Base-by-base conservation (phyloP, 2,329 filamentous ascomycete species). In the Fusarium mangiferae region DNA sequence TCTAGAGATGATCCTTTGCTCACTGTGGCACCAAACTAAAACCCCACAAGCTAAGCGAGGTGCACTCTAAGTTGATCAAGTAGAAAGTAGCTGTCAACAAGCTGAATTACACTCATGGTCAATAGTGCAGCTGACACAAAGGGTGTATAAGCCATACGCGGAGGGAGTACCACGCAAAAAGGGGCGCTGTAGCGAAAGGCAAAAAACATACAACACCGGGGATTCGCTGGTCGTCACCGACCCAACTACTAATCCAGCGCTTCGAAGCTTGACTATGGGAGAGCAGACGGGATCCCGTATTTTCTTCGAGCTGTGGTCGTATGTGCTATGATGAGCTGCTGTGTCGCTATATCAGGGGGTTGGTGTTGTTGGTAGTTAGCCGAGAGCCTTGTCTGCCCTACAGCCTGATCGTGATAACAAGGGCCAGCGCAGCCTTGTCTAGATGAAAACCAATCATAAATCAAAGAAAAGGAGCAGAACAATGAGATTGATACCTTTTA, bases 131-230 rank as follows among this genome's bases (percentile, higher is more conserved):
- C 33, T 36, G 12, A 28, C 18, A 7, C 24, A 36, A n/a, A n/a
- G 17, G 51, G 20, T 9, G 7, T 15, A 20, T 3, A 20, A 49
- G 30, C 15, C 20, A 28, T 10, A n/a, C 14, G 24, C 18, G 1
- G 12, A 42, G 4, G 2, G 9, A 48, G 7, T n/a, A 20, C 6
- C 6, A 33, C 10, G 7, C 18, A 12, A 41, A 36, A 45, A 42
- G 36, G 18, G 33, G 39, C 1, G 9, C 20, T 20, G 30, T 26
- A 58, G 18, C 5, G 17, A 7, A 30, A 44, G 12, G 30, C 18
- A 49, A 63, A 69, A 28, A 45, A 64, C 56, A 69, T 69, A 69
- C 65, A 69, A 69, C 66, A 69, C 66, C 39, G 38, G 65, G 33
- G 49, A 52, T 52, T 52, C 49, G 49, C 49, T 52, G 49, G 49